A percentile compares a stretch with the other conserved stretches of the same genome.
These are phyloP conservation scores for Coemansia sp. DNA, from an alignment of 192 early-diverging fungal species.

Conservation along the genomic window DNA sequence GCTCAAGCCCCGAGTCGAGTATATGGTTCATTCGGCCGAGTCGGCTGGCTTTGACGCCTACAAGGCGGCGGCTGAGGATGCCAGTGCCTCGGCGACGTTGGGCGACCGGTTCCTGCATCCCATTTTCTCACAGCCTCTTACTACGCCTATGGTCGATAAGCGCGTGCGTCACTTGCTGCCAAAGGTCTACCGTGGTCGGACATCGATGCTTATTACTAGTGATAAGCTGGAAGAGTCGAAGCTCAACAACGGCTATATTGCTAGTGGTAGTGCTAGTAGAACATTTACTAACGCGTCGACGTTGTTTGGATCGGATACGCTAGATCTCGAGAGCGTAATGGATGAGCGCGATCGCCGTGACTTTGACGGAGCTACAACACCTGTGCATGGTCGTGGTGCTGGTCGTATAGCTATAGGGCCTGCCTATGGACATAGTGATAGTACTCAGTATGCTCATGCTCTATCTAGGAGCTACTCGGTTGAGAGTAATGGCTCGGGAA, in stretches of 20 bases:
- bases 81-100: constrained; percentile 35
- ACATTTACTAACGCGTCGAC: constrained; percentile 43
- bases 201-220: constrained; percentile 17
- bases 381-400: constrained; percentile 11
- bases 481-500: constrained; percentile 26
- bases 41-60: constrained; percentile 36
- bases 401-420: neutral
- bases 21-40: constrained; percentile 54
- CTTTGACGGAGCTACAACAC: constrained; percentile 50
- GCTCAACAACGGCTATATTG: neutral
- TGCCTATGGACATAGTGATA: neutral
- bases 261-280: constrained; percentile 15
- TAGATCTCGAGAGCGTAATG: constrained; percentile 46
- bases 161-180: constrained; percentile 64
- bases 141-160: constrained; percentile 70
- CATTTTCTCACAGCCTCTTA: constrained; percentile 60
- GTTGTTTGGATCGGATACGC: constrained; percentile 35
- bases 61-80: constrained; percentile 25
- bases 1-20: constrained; percentile 60
- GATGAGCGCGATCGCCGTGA: constrained; percentile 52
- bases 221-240: neutral
- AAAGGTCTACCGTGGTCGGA: constrained; percentile 60
- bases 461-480: constrained; percentile 41
- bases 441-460: constrained; percentile 4
- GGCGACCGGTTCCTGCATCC: constrained; percentile 69